These are phyloP conservation scores for Candida pseudoviswanathii DNA, from an alignment of 1,139 yeast species.

Conservation along the genomic window DNA sequence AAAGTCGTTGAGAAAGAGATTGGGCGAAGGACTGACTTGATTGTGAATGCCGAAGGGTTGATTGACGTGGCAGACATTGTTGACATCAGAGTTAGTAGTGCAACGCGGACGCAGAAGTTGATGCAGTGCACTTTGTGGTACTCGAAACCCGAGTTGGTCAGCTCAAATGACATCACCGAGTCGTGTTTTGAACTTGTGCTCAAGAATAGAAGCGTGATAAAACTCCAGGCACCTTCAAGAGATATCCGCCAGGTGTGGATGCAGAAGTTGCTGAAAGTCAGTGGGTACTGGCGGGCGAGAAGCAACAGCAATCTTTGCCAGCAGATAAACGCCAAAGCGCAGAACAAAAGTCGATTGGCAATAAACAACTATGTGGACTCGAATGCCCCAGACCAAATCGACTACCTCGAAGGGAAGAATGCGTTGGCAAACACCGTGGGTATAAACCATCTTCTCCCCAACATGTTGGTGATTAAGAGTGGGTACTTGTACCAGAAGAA, in stretches of 20 bases:
- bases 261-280: slow-evolving; percentile 41
- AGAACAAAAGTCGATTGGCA: slow-evolving; percentile 49
- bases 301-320: slow-evolving; percentile 42
- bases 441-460: slow-evolving; percentile 3
- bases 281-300: slow-evolving; percentile 61
- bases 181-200: slow-evolving; percentile 57
- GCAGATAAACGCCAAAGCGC: slow-evolving; percentile 39
- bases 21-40: slow-evolving; percentile 58
- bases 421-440: slow-evolving; percentile 4
- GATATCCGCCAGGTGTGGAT: slow-evolving; percentile 69
- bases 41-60: slow-evolving; percentile 61
- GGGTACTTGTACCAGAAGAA: slow-evolving; percentile 72
- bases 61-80: slow-evolving; percentile 59
- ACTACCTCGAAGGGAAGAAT: slow-evolving; percentile 52
- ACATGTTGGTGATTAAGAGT: slow-evolving; percentile 22
- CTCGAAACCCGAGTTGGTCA: slow-evolving; percentile 20
- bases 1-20: slow-evolving; percentile 59
- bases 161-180: slow-evolving; percentile 37
- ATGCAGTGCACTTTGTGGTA: slow-evolving; percentile 52
- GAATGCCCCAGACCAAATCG: slow-evolving; percentile 49
- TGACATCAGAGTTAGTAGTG: slow-evolving; percentile 31
- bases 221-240: slow-evolving; percentile 58
- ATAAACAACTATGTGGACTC: slow-evolving; percentile 64
- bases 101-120: slow-evolving; percentile 34
- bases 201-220: slow-evolving; percentile 47